phyloP scores from a whole-genome alignment of 768 basidiomycete genomes.

The Amanita jacksonii region DNA sequence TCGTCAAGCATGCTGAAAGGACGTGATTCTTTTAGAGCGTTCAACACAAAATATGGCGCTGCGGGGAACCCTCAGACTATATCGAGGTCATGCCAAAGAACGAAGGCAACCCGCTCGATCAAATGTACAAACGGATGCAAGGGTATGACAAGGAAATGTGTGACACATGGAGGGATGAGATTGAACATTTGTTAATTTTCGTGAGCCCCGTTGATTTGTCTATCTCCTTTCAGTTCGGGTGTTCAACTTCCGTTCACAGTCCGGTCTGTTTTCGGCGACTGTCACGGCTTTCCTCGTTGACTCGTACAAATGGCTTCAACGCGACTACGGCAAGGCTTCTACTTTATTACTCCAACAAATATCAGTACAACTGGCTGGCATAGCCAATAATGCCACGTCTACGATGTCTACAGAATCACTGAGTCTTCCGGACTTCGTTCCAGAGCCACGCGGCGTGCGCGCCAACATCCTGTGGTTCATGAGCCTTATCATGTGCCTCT shows the following conservation, averaged over 20 bases:
- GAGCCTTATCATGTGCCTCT: constrained; percentile 17
- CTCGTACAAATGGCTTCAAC: constrained; percentile 14
- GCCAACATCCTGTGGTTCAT: constrained; percentile 18
- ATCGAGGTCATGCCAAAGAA: too few species aligned
- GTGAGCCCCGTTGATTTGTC: constrained; percentile 3
- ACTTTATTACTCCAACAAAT: constrained; percentile 7
- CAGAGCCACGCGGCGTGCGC: constrained; percentile 10
- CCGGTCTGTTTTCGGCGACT: constrained; percentile 17
- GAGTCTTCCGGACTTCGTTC: constrained; percentile 7
- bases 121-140: not conserved
- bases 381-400: not conserved
- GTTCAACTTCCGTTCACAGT: constrained; percentile 4
- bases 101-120: too few species aligned
- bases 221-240: not conserved
- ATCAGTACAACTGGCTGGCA: constrained; percentile 1
- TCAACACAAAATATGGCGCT: too few species aligned
- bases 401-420: not conserved
- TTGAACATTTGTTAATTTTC: constrained; percentile 12
- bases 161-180: not conserved
- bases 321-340: constrained; percentile 8
- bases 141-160: not conserved
- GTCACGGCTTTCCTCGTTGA: constrained; percentile 18
- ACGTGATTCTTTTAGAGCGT: too few species aligned
- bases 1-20: too few species aligned
- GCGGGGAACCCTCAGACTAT: too few species aligned